Conservation (phyloP, 2,329 filamentous ascomycete genomes). For the Fusarium sp. region DNA sequence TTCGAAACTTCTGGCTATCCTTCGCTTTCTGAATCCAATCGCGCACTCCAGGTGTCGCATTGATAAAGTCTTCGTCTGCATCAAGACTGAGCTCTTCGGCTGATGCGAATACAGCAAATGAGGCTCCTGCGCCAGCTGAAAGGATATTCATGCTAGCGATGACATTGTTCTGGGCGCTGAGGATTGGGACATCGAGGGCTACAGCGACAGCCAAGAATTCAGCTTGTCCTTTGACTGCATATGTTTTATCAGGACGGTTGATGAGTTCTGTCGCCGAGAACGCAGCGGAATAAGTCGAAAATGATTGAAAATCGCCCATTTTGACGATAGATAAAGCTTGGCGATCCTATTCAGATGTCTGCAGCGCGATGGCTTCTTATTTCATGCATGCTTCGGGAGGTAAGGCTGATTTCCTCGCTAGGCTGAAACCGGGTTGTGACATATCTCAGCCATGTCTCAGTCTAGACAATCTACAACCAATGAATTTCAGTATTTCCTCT, state of each 20-base stretch:
- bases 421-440: background rate
- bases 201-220: constrained; percentile 2
- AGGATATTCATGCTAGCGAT: background rate
- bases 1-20: background rate
- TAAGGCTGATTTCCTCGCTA: background rate
- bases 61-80: background rate
- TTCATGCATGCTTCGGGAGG: background rate
- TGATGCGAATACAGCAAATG: background rate
- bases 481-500: background rate
- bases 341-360: background rate
- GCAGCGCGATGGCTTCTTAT: background rate
- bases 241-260: background rate
- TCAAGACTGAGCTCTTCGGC: background rate
- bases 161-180: constrained; percentile 3
- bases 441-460: background rate
- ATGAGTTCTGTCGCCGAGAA: background rate
- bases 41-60: background rate
- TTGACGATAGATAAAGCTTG: background rate
- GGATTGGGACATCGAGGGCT: background rate
- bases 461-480: background rate
- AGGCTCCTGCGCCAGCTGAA: background rate
- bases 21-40: background rate
- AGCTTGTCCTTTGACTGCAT: background rate
- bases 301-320: background rate
- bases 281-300: background rate